These are phyloP conservation scores for Mycena alexandri DNA, from an alignment of 768 basidiomycete genomes.

Conservation along the genomic window DNA sequence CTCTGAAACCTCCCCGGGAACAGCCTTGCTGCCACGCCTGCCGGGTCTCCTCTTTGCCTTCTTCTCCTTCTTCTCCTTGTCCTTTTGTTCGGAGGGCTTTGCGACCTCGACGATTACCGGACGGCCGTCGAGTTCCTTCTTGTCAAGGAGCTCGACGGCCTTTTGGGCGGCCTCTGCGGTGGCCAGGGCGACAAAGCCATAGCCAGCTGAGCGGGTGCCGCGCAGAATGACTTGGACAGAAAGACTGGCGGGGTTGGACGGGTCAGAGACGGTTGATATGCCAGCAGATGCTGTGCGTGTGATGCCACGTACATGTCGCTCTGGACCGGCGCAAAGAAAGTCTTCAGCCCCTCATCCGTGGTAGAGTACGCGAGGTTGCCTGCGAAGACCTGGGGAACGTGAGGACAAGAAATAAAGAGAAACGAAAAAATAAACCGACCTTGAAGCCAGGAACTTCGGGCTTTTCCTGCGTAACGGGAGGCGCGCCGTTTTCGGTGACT, in stretches of 20 bases:
- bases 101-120: slow-evolving; percentile 92
- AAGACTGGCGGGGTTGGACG: slow-evolving; percentile 59
- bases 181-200: slow-evolving; percentile 91
- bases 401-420: slow-evolving; percentile 36
- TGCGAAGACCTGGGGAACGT: slow-evolving; percentile 80
- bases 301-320: slow-evolving; percentile 84
- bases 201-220: slow-evolving; percentile 88
- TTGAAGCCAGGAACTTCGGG: slow-evolving; percentile 84
- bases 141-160: slow-evolving; percentile 88
- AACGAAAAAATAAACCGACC: slow-evolving; percentile 55
- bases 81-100: slow-evolving; percentile 91
- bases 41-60: slow-evolving; percentile 84
- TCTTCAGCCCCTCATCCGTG: slow-evolving; percentile 94
- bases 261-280: slow-evolving; percentile 38
- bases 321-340: slow-evolving; percentile 91
- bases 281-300: slow-evolving; percentile 58
- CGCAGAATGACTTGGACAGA: slow-evolving; percentile 90
- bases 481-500: slow-evolving; percentile 86
- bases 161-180: slow-evolving; percentile 86
- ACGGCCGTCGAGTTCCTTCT: slow-evolving; percentile 91
- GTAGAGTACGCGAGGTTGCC: slow-evolving; percentile 96
- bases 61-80: slow-evolving; percentile 84
- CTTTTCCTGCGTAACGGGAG: slow-evolving; percentile 79
- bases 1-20: slow-evolving; percentile 90
- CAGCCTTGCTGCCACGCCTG: slow-evolving; percentile 88